These are phyloP conservation scores for Diaporthe velutina DNA, from an alignment of 2,329 filamentous ascomycete species.

Conservation along the genomic window DNA sequence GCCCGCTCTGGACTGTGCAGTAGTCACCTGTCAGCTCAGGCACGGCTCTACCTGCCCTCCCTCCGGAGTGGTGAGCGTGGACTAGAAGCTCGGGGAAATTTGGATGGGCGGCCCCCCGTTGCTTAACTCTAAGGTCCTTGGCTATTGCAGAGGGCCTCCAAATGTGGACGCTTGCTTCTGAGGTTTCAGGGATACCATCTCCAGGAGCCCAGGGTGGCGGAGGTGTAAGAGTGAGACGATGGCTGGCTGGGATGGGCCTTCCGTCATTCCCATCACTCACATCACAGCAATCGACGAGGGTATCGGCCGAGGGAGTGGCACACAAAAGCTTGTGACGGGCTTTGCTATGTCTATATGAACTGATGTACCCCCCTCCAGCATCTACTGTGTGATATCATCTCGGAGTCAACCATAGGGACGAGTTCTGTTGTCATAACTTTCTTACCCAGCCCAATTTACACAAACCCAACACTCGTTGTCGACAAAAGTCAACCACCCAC, in stretches of 20 bases:
- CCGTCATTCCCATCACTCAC: slow-evolving; percentile 24
- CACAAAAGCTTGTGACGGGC: slow-evolving; percentile 24
- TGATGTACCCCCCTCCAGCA: slow-evolving; percentile 13
- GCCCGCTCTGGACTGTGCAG: slow-evolving; percentile 26
- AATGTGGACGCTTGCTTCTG: slow-evolving; percentile 15
- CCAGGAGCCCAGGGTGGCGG: slow-evolving; percentile 13
- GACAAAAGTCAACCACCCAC: not conserved
- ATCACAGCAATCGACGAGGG: slow-evolving; percentile 18
- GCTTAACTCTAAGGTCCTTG: not conserved
- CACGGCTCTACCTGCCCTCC: slow-evolving; percentile 22
- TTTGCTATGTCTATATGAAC: slow-evolving; percentile 28
- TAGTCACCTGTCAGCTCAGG: slow-evolving; percentile 30
- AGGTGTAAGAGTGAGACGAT: slow-evolving; percentile 17
- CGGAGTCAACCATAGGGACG: not conserved
- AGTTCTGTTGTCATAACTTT: not conserved
- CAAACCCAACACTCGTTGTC: slow-evolving; percentile 23
- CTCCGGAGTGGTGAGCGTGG: not conserved
- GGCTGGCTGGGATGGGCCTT: slow-evolving; percentile 28
- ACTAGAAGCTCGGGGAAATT: slow-evolving; percentile 22
- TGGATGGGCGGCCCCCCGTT: not conserved
- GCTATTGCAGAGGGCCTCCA: not conserved
- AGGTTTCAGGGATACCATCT: slow-evolving; percentile 23
- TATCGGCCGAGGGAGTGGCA: slow-evolving; percentile 27
- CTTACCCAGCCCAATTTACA: not conserved
- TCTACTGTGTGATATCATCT: not conserved